Percentiles rank a stretch among this genome's conserved stretches.
Conservation (phyloP, 352 stramenopile species). For the Phytophthora podocarpi region DNA sequence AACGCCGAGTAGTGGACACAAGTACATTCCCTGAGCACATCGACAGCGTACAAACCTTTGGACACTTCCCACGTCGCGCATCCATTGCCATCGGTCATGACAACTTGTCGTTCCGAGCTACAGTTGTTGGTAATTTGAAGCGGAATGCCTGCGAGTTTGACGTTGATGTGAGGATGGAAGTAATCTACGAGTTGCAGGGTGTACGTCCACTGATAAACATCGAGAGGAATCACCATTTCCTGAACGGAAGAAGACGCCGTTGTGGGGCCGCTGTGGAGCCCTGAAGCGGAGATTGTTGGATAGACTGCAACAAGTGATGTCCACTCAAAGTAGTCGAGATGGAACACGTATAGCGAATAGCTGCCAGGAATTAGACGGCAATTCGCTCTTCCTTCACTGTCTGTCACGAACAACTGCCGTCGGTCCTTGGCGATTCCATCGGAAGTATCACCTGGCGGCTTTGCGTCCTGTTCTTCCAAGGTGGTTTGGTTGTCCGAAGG, state of each 20-base stretch:
- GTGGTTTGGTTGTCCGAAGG: neutral
- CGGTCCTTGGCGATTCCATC: slow-evolving; percentile 29
- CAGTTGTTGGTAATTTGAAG: slow-evolving; percentile 65
- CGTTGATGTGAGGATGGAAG: slow-evolving; percentile 51
- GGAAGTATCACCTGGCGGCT: slow-evolving; percentile 2
- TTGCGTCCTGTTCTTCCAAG: slow-evolving; percentile 9
- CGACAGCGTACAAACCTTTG: slow-evolving; percentile 68
- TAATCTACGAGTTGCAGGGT: slow-evolving; percentile 72
- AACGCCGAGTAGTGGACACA: slow-evolving; percentile 72
- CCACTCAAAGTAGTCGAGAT: slow-evolving; percentile 78
- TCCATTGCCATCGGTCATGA: slow-evolving; percentile 48
- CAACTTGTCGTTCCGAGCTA: slow-evolving; percentile 48
- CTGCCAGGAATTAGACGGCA: slow-evolving; percentile 58
- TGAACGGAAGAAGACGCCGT: slow-evolving; percentile 38
- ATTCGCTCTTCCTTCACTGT: slow-evolving; percentile 38
- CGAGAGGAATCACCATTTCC: slow-evolving; percentile 60
- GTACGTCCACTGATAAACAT: slow-evolving; percentile 68
- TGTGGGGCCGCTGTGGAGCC: slow-evolving; percentile 37
- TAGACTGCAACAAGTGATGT: slow-evolving; percentile 65
- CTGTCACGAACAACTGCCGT: slow-evolving; percentile 41
- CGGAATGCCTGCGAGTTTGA: slow-evolving; percentile 49
- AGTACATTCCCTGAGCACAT: slow-evolving; percentile 50
- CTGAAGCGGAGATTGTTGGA: slow-evolving; percentile 47
- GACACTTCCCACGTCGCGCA: slow-evolving; percentile 57
- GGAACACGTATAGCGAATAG: slow-evolving; percentile 75